phyloP scores from a whole-genome alignment of 441 rosid genomes.

The Iberis amara region DNA sequence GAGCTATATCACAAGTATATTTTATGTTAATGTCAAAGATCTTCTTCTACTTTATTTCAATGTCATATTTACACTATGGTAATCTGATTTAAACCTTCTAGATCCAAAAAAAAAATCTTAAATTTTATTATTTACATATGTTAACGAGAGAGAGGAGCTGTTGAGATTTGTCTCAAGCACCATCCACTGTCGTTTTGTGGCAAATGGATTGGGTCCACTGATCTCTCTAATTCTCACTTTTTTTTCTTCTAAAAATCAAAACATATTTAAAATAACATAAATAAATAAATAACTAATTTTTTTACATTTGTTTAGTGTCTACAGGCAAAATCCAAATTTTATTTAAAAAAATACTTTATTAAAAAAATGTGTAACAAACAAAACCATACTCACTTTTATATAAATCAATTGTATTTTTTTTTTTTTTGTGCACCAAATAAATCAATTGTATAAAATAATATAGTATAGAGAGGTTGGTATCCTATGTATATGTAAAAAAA shows the following conservation, averaged over 20 bases:
- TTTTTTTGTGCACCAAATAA: too few relatives aligned
- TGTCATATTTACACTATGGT: slow-evolving; percentile 1
- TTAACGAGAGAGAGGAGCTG: slow-evolving; percentile 30
- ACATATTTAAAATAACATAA: slow-evolving; percentile 12
- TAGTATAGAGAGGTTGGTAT: background rate
- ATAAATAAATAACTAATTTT: too few relatives aligned
- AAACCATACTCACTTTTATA: too few relatives aligned
- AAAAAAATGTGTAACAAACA: too few relatives aligned
- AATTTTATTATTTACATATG: slow-evolving; percentile 15
- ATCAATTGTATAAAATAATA: too few relatives aligned
- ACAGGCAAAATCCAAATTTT: too few relatives aligned
- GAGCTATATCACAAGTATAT: slow-evolving; percentile 8
- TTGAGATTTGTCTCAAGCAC: slow-evolving; percentile 54
- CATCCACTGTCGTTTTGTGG: slow-evolving; percentile 52
- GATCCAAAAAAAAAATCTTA: background rate
- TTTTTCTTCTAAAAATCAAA: slow-evolving; percentile 8
- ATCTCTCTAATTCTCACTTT: slow-evolving; percentile 42
- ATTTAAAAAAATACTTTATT: too few relatives aligned
- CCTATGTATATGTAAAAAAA: too few relatives aligned
- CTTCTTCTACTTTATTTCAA: slow-evolving; percentile 1
- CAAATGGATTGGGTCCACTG: slow-evolving; percentile 86
- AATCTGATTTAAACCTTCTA: slow-evolving; percentile 6
- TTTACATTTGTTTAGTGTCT: too few relatives aligned
- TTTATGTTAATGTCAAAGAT: slow-evolving; percentile 1
- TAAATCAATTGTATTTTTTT: too few relatives aligned